Conservation (phyloP, 495 filamentous ascomycete genomes). For the Hapsidospora chrysogenum region DNA sequence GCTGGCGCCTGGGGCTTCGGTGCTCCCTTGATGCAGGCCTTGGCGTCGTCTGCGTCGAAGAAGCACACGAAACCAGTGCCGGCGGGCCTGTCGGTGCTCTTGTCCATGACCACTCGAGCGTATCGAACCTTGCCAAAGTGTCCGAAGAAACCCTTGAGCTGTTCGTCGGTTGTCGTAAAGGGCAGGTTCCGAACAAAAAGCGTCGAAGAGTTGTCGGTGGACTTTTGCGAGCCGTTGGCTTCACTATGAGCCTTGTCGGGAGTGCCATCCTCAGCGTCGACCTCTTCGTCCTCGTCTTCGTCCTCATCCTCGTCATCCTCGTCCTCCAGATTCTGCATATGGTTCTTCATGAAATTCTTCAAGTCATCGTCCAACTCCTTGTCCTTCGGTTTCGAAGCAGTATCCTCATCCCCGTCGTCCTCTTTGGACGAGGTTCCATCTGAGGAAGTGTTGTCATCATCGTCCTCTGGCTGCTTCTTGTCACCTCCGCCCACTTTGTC, state of each 20-base stretch:
- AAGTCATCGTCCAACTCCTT: constrained; percentile 34
- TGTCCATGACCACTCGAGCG: constrained; percentile 76
- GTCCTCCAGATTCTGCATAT: constrained; percentile 22
- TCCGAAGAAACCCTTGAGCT: constrained; percentile 65
- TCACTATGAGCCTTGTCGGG: constrained; percentile 18
- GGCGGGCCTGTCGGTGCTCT: constrained; percentile 62
- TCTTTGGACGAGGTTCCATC: constrained; percentile 8
- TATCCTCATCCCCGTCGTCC: constrained; percentile 20
- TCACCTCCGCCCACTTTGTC: constrained; percentile 15
- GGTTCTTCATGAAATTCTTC: constrained; percentile 15
- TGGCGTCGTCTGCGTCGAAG: constrained; percentile 55
- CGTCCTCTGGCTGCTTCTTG: constrained; percentile 10
- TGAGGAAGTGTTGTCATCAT: constrained; percentile 16
- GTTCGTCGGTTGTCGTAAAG: constrained; percentile 65
- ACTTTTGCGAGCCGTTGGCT: constrained; percentile 14
- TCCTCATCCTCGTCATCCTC: constrained; percentile 24
- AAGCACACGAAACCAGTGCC: constrained; percentile 95
- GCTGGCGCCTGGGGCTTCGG: constrained; percentile 30
- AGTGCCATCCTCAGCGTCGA: constrained; percentile 19
- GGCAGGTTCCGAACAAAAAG: constrained; percentile 92
- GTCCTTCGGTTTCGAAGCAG: constrained; percentile 27
- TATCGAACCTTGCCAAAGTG: constrained; percentile 76
- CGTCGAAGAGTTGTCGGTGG: constrained; percentile 47
- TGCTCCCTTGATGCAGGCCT: constrained; percentile 52
- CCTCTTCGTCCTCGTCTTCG: constrained; percentile 18